Percentiles rank a stretch among this genome's conserved stretches.
Evolutionary conservation across 441 rosid genomes (phyloP).

Genomic region (Eruca vesicaria): DNA sequence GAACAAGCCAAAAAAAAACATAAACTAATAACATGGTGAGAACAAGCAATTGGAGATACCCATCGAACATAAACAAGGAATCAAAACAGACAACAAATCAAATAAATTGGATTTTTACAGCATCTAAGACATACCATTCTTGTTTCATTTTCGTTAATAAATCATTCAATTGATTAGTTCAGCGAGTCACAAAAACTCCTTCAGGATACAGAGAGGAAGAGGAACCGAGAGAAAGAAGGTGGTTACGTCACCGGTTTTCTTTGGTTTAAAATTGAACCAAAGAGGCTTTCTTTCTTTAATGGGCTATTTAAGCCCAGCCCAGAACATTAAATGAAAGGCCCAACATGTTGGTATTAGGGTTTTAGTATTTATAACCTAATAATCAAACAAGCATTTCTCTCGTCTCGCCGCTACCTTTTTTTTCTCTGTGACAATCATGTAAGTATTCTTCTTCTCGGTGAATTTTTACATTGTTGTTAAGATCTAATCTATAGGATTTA

Average conservation of each 20-base stretch:
- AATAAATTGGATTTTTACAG: neutral
- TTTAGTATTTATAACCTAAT: neutral
- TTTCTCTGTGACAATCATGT: neutral
- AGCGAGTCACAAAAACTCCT: neutral
- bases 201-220: neutral
- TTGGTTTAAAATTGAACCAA: neutral
- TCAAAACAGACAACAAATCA: neutral
- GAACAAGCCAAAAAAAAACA: neutral
- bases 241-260: neutral
- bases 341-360: neutral
- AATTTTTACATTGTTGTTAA: neutral
- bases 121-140: neutral
- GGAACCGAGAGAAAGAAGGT: neutral
- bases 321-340: neutral
- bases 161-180: neutral
- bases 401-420: slow-evolving; percentile 1
- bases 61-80: neutral
- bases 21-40: neutral
- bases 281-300: neutral
- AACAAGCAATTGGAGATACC: neutral
- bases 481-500: neutral
- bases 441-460: neutral
- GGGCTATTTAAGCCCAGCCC: neutral
- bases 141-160: neutral
- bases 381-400: neutral